Percentiles rank a stretch among this genome's conserved stretches.
phyloP scores from a whole-genome alignment of 768 basidiomycete species.

The Dentipellis sp. region DNA sequence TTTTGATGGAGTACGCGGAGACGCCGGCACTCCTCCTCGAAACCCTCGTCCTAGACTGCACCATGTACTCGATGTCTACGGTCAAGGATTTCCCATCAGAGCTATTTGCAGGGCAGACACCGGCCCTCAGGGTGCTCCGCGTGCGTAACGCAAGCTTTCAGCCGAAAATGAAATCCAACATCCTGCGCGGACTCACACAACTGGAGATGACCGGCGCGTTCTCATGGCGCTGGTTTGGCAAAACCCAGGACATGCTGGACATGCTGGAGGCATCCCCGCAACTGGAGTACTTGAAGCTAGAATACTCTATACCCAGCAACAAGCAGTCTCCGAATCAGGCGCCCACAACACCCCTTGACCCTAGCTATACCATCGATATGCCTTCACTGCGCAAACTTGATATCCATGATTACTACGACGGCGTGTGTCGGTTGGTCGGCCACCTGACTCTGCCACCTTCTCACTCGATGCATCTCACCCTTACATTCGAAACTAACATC shows the following conservation, averaged over 20 bases:
- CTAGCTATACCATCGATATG: background rate
- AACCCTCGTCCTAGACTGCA: background rate
- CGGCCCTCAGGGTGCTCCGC: background rate
- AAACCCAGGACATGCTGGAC: background rate
- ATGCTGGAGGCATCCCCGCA: background rate
- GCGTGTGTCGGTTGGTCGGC: background rate
- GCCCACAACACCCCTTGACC: background rate
- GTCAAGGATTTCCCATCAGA: background rate
- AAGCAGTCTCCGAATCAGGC: background rate
- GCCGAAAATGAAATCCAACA: background rate
- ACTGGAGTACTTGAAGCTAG: background rate
- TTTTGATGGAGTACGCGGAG: background rate
- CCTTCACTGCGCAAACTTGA: background rate
- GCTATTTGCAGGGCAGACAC: background rate
- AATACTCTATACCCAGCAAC: background rate
- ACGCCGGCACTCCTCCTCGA: background rate
- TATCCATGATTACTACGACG: background rate
- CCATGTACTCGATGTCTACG: background rate
- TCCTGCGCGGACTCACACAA: background rate
- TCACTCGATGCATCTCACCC: background rate
- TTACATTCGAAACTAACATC: background rate
- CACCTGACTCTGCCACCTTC: background rate
- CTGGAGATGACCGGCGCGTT: background rate
- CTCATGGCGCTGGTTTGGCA: background rate
- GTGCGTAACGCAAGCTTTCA: background rate